A percentile compares a stretch with the other conserved stretches of the same genome.
Conservation (phyloP, 192 early-diverging fungal species). For the Dissophora globulifera region DNA sequence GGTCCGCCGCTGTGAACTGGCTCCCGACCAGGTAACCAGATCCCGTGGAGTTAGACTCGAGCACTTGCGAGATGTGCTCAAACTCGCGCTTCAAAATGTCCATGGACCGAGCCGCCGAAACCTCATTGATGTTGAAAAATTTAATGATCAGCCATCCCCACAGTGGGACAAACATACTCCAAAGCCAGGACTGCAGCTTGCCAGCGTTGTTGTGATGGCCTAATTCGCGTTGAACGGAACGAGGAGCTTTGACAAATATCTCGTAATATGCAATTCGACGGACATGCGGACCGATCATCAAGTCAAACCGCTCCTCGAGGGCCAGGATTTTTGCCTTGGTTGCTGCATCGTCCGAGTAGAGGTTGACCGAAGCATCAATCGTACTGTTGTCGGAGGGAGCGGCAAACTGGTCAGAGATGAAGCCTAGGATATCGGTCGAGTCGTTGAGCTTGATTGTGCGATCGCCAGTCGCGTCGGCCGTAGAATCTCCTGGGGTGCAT, state of each 20-base stretch:
- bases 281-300: conserved; percentile 28
- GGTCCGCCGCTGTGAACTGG: conserved; percentile 40
- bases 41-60: conserved; percentile 27
- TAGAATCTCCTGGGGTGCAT: neutral
- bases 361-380: neutral
- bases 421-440: conserved; percentile 27
- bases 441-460: conserved; percentile 25
- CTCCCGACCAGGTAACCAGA: conserved; percentile 38
- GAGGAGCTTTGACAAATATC: conserved; percentile 13
- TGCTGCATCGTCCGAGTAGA: conserved; percentile 34
- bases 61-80: conserved; percentile 37
- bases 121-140: conserved; percentile 10
- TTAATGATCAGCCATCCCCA: conserved; percentile 15
- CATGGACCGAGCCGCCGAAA: conserved; percentile 26
- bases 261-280: conserved; percentile 31
- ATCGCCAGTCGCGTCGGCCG: neutral
- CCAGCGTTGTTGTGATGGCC: conserved; percentile 44
- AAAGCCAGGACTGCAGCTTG: conserved; percentile 23
- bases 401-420: conserved; percentile 34
- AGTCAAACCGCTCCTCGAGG: conserved; percentile 42
- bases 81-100: conserved; percentile 44
- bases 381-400: conserved; percentile 12
- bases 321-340: conserved; percentile 37
- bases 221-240: conserved; percentile 14
- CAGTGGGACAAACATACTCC: conserved; percentile 23